Base-by-base conservation (phyloP, 2,329 filamentous ascomycete genomes). In the Acephala macrosclerotiorum region DNA sequence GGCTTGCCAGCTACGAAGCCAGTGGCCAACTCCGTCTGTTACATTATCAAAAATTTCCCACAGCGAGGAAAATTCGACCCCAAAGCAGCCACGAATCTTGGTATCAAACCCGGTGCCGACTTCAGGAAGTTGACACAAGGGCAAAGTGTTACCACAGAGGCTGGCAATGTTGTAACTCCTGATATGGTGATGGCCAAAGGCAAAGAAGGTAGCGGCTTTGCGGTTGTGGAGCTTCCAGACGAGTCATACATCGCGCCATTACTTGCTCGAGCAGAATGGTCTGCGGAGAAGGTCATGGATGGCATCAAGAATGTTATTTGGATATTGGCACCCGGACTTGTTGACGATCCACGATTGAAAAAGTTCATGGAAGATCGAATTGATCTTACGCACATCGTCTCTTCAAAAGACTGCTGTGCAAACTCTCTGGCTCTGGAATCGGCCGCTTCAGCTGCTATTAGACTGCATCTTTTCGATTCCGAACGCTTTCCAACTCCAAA, bases 1-100 rank as follows among this genome's bases (percentile, higher is more conserved):
- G 79, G 77, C 16, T 83, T 98, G 2, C 96, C 96, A 0, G 83
- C 82, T 0, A 92, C 92, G 0, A 80, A 82, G 22, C 90, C 89
- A 5, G 87, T 87, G 0, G 81, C 82, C 33, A 88, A 89, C 56
- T 89, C 93, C 6, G 82, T 97, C 71, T 97, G 91, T 65, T 99
- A 99, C 78, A 90, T 99, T 65, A 85, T 97, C 75, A 92, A 93
- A 71, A 88, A 87, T 61, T 88, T 93, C 68, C 83, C 89, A 42
- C 85, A 91, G 61, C 87, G 96, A 61, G 96, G 96, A 60, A 95
- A 91, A 73, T 97, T 99, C 74, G 84, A 92, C 66, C 80, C 87
- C 0, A 76, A 84, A 57, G 87, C 83, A 64, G 95, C 94, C 0
- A 83, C 80, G 67, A 82, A 80, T 33, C 80, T 94, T 1, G 90